Base-by-base conservation (phyloP, 352 stramenopile genomes). In the Phytophthora pisi region DNA sequence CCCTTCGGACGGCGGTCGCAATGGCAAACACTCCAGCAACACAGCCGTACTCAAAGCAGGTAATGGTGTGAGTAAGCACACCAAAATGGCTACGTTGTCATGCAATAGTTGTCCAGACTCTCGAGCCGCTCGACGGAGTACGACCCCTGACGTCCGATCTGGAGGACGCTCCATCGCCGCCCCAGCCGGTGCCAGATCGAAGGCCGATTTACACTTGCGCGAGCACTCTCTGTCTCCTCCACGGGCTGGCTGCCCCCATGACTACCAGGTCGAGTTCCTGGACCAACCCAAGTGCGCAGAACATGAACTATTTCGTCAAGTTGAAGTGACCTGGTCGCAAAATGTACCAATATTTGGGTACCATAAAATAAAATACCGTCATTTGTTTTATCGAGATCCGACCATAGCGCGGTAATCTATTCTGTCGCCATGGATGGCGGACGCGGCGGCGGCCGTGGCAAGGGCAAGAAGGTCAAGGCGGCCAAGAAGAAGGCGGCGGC, bases 401-500 rank as follows among this genome's bases (percentile, higher is more conserved):
- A 62, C 20, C 20, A 30, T 30, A 31, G 18, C 51, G 0, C 38
- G 5, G 38, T 46, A 10, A 20, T 26, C 9, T 4, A 56, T 15
- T 15, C 16, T 15, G 50, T 30, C 31, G 45, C 8, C 10, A 74
- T 77, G 69, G 69, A 77, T 30, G 64, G 62, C 51, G 62, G 46
- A 36, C 52, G 52, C n/a, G 52, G 68, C 31, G 66, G 46, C 31
- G 68, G 68, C 5, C 70, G 65, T 26, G 70, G 66, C 47, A 77
- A 77, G 47, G 66, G 66, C 51, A 78, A 78, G 52, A 77, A 74
- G 50, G 51, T 26, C 24, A 77, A 77, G 42, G 34, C 42, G 3
- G 57, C 62, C 13, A 60, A 66, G 51, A 68, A 72, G 40, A 75
- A 72, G 26, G 45, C 51, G 23, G 61, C 46, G 2, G 65, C 53